Evolutionary conservation across 2,329 filamentous ascomycete species (phyloP).

Genomic region (Trichoderma polysporum): DNA sequence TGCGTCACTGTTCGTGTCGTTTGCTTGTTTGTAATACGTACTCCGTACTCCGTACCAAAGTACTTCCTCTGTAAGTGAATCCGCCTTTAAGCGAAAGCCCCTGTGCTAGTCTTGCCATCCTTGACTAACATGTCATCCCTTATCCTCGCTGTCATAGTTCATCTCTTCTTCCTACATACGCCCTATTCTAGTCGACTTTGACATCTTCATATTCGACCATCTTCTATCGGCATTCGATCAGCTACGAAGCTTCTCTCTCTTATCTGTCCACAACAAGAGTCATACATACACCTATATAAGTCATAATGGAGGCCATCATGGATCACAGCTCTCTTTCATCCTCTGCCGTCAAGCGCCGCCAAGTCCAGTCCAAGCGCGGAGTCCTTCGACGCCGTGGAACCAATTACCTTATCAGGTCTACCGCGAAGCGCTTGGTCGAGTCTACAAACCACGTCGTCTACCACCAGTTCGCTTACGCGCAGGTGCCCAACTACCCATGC

Average conservation of each 20-base stretch:
- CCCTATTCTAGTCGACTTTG: slow-evolving; percentile 10
- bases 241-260: background rate
- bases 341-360: slow-evolving; percentile 12
- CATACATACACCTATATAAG: background rate
- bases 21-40: background rate
- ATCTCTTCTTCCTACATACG: slow-evolving; percentile 11
- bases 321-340: slow-evolving; percentile 11
- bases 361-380: slow-evolving; percentile 19
- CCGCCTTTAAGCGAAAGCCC: background rate
- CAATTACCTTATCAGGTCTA: slow-evolving; percentile 35
- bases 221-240: background rate
- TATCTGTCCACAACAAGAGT: background rate
- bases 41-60: background rate
- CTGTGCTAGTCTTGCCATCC: slow-evolving; percentile 4
- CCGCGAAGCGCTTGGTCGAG: slow-evolving; percentile 21
- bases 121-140: slow-evolving; percentile 13
- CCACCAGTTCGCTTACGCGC: slow-evolving; percentile 17
- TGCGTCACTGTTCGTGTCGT: background rate
- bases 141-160: background rate
- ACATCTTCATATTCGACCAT: slow-evolving; percentile 12
- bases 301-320: slow-evolving; percentile 14
- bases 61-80: slow-evolving; percentile 5
- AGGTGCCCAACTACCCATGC: background rate
- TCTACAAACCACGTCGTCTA: slow-evolving; percentile 10
- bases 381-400: slow-evolving; percentile 24